Evolutionary conservation across 805 yeast species (phyloP).

Genomic region (Lachancea quebecensis): DNA sequence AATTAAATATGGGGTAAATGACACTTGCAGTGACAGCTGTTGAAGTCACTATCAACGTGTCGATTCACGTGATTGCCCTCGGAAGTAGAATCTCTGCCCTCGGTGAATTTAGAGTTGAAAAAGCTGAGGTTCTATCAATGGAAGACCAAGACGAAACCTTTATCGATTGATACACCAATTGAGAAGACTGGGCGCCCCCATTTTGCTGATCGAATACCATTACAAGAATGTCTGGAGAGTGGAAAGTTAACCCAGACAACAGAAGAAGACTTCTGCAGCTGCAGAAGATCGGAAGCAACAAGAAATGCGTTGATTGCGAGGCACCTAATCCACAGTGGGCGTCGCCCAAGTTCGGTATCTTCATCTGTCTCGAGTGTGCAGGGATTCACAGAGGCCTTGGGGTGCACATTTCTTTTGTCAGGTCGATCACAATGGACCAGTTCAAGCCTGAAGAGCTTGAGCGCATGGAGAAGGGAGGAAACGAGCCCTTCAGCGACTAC

Average conservation of each 20-base stretch:
- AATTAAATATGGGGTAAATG: background rate
- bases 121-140: background rate
- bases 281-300: conserved; percentile 78
- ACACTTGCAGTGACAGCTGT: background rate
- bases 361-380: conserved; percentile 96
- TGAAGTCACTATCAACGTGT: background rate
- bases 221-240: conserved; percentile 42
- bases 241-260: conserved; percentile 92
- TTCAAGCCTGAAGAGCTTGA: conserved; percentile 87
- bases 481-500: conserved; percentile 62
- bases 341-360: conserved; percentile 94
- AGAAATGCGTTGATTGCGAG: conserved; percentile 85
- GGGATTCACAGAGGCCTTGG: conserved; percentile 95
- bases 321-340: conserved; percentile 99
- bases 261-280: conserved; percentile 70
- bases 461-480: conserved; percentile 94
- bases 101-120: background rate
- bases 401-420: conserved; percentile 92
- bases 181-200: background rate
- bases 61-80: background rate
- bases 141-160: background rate
- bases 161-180: background rate
- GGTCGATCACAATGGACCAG: conserved; percentile 98
- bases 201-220: background rate
- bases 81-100: background rate